phyloP scores from a whole-genome alignment of 2,329 filamentous ascomycete genomes.

The Verticillium longisporum region DNA sequence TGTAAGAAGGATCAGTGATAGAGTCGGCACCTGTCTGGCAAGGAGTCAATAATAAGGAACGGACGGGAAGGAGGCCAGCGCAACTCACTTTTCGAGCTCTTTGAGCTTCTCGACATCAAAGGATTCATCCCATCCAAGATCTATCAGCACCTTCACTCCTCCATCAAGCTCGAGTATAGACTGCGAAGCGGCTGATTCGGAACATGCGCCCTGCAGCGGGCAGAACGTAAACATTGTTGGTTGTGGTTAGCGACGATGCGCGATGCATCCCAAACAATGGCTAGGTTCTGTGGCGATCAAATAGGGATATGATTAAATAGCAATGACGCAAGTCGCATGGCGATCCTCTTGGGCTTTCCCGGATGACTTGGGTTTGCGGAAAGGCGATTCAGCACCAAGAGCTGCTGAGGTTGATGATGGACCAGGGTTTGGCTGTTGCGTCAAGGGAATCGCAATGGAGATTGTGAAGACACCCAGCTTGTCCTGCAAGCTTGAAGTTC shows the following conservation, averaged over 20 bases:
- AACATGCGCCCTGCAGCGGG: slow-evolving; percentile 84
- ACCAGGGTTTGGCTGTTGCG: background rate
- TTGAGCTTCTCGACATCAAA: slow-evolving; percentile 79
- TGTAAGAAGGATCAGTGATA: slow-evolving; percentile 89
- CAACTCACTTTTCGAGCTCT: slow-evolving; percentile 77
- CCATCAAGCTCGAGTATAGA: slow-evolving; percentile 96
- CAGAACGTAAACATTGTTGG: slow-evolving; percentile 89
- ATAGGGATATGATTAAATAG: background rate
- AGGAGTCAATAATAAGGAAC: slow-evolving; percentile 11
- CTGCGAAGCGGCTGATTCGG: slow-evolving; percentile 78
- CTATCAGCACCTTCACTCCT: slow-evolving; percentile 89
- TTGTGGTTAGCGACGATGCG: background rate
- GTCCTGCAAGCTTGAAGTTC: background rate
- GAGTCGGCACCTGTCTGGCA: slow-evolving; percentile 74
- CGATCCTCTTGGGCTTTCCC: background rate
- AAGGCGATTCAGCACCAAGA: background rate
- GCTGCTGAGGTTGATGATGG: background rate
- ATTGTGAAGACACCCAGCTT: background rate
- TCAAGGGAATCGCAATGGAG: slow-evolving; percentile 1
- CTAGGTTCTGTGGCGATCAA: background rate
- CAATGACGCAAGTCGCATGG: background rate
- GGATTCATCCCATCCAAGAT: slow-evolving; percentile 91
- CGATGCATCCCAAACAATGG: background rate
- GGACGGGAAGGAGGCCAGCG: background rate
- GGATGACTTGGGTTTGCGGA: background rate